These are phyloP conservation scores for Colletotrichum chrysophilum DNA, from an alignment of 2,329 filamentous ascomycete species.

Conservation along the genomic window DNA sequence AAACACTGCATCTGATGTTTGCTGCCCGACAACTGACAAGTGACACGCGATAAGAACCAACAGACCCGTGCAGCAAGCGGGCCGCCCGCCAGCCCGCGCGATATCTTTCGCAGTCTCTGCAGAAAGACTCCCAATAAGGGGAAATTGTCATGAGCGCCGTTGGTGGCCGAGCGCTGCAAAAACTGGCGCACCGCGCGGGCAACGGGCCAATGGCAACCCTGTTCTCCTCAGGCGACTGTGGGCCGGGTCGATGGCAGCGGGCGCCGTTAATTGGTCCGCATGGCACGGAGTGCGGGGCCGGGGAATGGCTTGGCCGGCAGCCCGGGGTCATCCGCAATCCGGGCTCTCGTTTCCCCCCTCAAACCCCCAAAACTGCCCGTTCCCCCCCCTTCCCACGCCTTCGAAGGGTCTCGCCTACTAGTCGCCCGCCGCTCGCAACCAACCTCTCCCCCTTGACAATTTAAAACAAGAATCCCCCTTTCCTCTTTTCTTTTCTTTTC, in stretches of 20 bases:
- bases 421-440: background rate
- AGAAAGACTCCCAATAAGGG: background rate
- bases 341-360: background rate
- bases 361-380: background rate
- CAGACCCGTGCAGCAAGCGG: background rate
- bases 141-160: background rate
- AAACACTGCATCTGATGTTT: background rate
- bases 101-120: background rate
- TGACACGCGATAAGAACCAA: background rate
- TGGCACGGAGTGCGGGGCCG: background rate
- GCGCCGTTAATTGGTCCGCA: background rate
- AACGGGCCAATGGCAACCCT: background rate
- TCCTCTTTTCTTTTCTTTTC: background rate
- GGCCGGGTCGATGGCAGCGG: background rate
- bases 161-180: background rate
- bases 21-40: background rate
- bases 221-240: background rate
- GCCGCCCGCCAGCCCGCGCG: background rate
- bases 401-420: background rate
- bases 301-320: background rate
- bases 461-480: background rate
- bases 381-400: background rate
- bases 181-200: background rate
- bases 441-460: background rate
- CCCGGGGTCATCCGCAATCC: background rate